Evolutionary conservation across 495 filamentous ascomycete genomes (phyloP).

Genomic region (Mytilinidion resinicola): DNA sequence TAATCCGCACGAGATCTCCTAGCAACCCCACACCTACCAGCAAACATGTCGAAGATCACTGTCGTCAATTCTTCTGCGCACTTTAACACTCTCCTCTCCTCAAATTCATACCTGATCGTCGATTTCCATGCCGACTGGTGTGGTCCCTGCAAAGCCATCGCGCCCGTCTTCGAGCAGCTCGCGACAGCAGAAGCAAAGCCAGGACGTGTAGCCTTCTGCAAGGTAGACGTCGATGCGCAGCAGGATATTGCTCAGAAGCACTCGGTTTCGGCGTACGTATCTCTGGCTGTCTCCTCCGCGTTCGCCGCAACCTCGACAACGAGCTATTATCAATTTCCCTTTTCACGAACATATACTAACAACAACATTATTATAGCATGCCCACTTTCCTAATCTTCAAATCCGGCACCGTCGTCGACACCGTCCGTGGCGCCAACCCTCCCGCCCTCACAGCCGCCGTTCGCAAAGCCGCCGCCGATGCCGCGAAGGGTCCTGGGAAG

Average conservation of each 20-base stretch:
- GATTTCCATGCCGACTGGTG: slow-evolving; percentile 36
- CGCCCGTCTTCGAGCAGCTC: slow-evolving; percentile 25
- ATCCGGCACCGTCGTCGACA: slow-evolving; percentile 22
- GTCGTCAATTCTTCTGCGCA: slow-evolving; percentile 16
- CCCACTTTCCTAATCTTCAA: slow-evolving; percentile 33
- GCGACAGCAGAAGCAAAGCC: slow-evolving; percentile 24
- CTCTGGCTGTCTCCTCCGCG: neutral
- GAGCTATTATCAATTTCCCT: too few relatives aligned
- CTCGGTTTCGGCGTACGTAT: slow-evolving; percentile 26
- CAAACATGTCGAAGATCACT: slow-evolving; percentile 8
- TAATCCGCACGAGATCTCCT: neutral
- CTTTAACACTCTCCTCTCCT: slow-evolving; percentile 19
- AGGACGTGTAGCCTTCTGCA: slow-evolving; percentile 25
- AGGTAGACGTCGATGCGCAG: slow-evolving; percentile 28
- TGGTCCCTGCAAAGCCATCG: slow-evolving; percentile 32
- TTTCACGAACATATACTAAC: neutral
- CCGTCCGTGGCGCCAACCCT: slow-evolving; percentile 32
- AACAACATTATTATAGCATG: slow-evolving; percentile 19
- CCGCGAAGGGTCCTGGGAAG: slow-evolving; percentile 11
- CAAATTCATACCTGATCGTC: slow-evolving; percentile 23
- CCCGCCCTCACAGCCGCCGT: slow-evolving; percentile 28
- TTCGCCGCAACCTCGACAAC: neutral
- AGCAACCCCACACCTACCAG: neutral
- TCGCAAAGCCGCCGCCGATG: slow-evolving; percentile 21
- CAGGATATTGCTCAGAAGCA: slow-evolving; percentile 28